Evolutionary conservation across 345 rosid genomes (phyloP).

Genomic region (Dovyalis caffra): DNA sequence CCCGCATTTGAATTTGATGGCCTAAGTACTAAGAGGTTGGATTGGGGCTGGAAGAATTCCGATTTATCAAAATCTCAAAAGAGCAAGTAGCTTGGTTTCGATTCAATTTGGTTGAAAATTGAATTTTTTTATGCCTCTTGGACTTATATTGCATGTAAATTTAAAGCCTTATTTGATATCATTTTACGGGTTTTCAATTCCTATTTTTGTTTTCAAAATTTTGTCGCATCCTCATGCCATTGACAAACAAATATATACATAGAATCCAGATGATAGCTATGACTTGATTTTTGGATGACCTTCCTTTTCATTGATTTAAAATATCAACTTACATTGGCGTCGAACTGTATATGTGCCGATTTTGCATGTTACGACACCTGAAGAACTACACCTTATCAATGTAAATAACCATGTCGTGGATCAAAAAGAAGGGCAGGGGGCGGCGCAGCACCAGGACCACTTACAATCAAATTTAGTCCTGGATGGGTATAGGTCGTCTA

Average conservation of each 20-base stretch:
- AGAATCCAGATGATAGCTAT: neutral
- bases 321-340: neutral
- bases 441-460: no score
- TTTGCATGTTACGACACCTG: neutral
- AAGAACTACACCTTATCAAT: neutral
- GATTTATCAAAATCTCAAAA: no score
- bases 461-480: neutral
- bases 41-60: neutral
- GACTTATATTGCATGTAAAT: no score
- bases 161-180: no score
- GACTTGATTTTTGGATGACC: neutral
- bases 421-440: no score
- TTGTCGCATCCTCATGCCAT: no score
- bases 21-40: neutral
- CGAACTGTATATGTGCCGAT: neutral
- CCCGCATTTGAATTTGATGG: no score
- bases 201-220: no score
- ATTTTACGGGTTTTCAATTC: no score
- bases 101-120: neutral
- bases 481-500: conserved; percentile 42
- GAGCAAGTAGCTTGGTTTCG: no score
- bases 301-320: neutral
- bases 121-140: neutral
- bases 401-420: neutral
- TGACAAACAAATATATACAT: neutral